These are phyloP conservation scores for Nannochloris sp. DNA, from an alignment of 139 green algal genomes.

Conservation along the genomic window DNA sequence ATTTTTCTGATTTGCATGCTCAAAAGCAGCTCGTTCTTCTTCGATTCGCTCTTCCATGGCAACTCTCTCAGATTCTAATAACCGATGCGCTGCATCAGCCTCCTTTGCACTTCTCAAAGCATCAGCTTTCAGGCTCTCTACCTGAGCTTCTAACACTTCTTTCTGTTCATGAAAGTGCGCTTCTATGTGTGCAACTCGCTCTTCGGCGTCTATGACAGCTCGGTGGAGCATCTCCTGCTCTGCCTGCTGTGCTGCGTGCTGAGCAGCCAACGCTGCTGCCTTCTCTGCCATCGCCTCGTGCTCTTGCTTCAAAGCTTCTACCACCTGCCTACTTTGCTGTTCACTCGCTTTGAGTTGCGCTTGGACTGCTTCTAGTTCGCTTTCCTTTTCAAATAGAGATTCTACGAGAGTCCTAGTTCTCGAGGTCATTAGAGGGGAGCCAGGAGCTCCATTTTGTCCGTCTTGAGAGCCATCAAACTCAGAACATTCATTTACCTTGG, in stretches of 20 bases:
- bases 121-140: neutral
- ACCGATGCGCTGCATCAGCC: neutral
- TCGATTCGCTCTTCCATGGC: neutral
- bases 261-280: neutral
- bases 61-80: neutral
- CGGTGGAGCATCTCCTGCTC: neutral
- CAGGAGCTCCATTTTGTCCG: constrained; percentile 13
- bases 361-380: constrained; percentile 35
- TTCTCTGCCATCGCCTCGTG: neutral
- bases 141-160: neutral
- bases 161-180: neutral
- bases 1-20: too few relatives aligned
- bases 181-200: neutral
- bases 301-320: constrained; percentile 24
- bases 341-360: constrained; percentile 12
- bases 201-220: neutral
- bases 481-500: constrained; percentile 68
- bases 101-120: neutral
- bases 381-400: constrained; percentile 47
- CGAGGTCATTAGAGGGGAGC: neutral
- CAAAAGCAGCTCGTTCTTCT: neutral
- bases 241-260: neutral
- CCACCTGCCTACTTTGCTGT: constrained; percentile 14
- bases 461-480: too few relatives aligned
- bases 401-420: constrained; percentile 39